phyloP scores from a whole-genome alignment of 768 basidiomycete genomes.

The Suillus subluteus region DNA sequence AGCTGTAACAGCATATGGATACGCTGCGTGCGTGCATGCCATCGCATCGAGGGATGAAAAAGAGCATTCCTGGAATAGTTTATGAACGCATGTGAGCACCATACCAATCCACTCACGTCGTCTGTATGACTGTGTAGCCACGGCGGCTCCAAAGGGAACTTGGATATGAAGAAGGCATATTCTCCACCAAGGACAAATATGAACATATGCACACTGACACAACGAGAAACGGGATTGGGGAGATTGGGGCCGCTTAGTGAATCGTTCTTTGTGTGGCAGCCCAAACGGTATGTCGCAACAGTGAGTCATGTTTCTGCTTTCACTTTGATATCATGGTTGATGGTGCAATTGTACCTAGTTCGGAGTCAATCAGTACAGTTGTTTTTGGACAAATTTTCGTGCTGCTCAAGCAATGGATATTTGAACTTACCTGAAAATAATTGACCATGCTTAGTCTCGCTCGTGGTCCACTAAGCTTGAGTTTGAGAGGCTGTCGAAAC shows the following conservation, averaged over 20 bases:
- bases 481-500: too few relatives aligned
- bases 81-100: too few relatives aligned
- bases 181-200: not conserved
- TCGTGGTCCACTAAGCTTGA: not conserved
- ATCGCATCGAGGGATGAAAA: not conserved
- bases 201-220: too few relatives aligned
- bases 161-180: not conserved
- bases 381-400: too few relatives aligned
- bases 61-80: too few relatives aligned
- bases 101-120: too few relatives aligned
- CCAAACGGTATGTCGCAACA: not conserved
- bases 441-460: not conserved
- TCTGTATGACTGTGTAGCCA: too few relatives aligned
- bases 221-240: too few relatives aligned
- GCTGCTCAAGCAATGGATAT: not conserved
- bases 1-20: not conserved
- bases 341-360: not conserved
- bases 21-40: not conserved
- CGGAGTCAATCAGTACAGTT: too few relatives aligned
- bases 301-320: not conserved
- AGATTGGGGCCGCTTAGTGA: too few relatives aligned
- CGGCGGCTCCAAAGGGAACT: not conserved
- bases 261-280: too few relatives aligned
- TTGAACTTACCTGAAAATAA: not conserved
- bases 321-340: not conserved